Percentiles rank a stretch among this genome's conserved stretches.
Evolutionary conservation across 495 filamentous ascomycete genomes (phyloP).

Genomic region (Annulohypoxylon moriforme): DNA sequence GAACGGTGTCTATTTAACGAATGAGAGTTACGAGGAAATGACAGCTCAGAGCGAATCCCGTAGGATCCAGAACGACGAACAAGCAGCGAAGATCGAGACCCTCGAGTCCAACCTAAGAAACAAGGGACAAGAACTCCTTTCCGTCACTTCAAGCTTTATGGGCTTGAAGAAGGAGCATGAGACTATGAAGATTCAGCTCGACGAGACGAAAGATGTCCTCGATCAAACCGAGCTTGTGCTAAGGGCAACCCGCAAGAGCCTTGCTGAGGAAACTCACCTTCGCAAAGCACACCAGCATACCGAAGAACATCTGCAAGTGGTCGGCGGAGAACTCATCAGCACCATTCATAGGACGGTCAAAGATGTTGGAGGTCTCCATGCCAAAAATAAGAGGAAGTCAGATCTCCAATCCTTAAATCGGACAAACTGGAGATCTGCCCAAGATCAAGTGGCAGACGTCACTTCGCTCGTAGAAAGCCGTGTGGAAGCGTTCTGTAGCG

Average conservation of each 20-base stretch:
- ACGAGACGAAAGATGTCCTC: constrained; percentile 81
- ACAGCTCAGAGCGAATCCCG: constrained; percentile 90
- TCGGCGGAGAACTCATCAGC: constrained; percentile 79
- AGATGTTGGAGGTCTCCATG: constrained; percentile 82
- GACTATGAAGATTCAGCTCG: constrained; percentile 72
- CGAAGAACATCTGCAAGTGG: constrained; percentile 74
- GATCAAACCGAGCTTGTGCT: constrained; percentile 89
- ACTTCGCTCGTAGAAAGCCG: constrained; percentile 79
- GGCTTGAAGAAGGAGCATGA: constrained; percentile 88
- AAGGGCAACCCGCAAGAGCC: constrained; percentile 74
- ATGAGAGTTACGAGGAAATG: constrained; percentile 86
- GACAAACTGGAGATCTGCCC: constrained; percentile 80
- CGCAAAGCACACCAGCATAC: constrained; percentile 88
- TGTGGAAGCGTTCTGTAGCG: constrained; percentile 72
- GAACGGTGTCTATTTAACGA: constrained; percentile 92
- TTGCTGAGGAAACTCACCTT: constrained; percentile 82
- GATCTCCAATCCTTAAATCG: constrained; percentile 83
- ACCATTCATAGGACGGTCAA: constrained; percentile 79
- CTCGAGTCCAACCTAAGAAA: constrained; percentile 90
- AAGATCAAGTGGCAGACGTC: constrained; percentile 75
- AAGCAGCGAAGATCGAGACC: constrained; percentile 88
- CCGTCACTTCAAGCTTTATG: constrained; percentile 84
- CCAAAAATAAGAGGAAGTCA: constrained; percentile 83
- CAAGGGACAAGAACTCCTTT: constrained; percentile 90
- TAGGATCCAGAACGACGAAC: constrained; percentile 91